Evolutionary conservation across 2,329 filamentous ascomycete species (phyloP).

Genomic region (Fusarium compactum): DNA sequence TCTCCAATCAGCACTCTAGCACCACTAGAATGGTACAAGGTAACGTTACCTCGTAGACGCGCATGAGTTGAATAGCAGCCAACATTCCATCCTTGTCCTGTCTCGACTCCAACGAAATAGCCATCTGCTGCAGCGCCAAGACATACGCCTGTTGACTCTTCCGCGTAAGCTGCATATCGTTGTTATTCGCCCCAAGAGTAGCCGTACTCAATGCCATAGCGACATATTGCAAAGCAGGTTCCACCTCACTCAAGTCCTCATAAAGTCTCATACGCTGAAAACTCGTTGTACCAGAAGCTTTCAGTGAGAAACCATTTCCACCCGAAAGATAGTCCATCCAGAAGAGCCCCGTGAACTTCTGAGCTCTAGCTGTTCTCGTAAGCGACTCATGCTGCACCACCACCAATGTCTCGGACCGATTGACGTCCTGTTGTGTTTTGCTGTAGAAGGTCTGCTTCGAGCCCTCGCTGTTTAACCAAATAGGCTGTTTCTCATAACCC

Average conservation of each 20-base stretch:
- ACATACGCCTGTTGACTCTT: slow-evolving; percentile 22
- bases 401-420: accelerated
- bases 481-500: slow-evolving; percentile 7
- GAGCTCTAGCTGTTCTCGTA: not conserved
- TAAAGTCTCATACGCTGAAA: slow-evolving; percentile 6
- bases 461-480: slow-evolving; percentile 26
- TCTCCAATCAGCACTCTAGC: not conserved
- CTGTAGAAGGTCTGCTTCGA: slow-evolving; percentile 1
- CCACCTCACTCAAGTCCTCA: not conserved
- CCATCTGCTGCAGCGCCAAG: slow-evolving; percentile 12
- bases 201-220: slow-evolving; percentile 25
- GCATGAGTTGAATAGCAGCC: slow-evolving; percentile 19
- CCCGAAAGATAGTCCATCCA: slow-evolving; percentile 28
- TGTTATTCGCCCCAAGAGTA: not conserved
- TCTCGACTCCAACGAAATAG: not conserved
- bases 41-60: slow-evolving; percentile 13
- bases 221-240: slow-evolving; percentile 11
- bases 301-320: not conserved
- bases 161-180: not conserved
- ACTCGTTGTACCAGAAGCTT: slow-evolving; percentile 9
- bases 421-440: not conserved
- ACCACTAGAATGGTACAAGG: accelerated
- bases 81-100: slow-evolving; percentile 2
- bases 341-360: slow-evolving; percentile 22
- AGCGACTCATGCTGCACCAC: slow-evolving; percentile 11